These are phyloP conservation scores for Colletotrichum sp. DNA, from an alignment of 2,329 filamentous ascomycete species.

Conservation along the genomic window DNA sequence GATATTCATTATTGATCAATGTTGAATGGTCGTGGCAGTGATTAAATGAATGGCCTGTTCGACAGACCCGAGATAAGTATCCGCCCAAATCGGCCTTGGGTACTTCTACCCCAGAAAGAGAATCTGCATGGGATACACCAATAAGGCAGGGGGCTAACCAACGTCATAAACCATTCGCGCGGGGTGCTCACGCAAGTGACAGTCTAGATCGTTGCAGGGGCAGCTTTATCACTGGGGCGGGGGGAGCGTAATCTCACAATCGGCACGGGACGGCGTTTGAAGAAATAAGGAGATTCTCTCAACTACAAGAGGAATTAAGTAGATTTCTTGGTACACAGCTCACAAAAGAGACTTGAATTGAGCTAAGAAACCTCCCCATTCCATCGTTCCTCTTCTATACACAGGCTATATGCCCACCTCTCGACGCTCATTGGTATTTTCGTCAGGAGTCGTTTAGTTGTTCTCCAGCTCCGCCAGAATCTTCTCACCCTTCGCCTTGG, in stretches of 20 bases:
- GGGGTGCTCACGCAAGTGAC: not conserved
- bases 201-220: not conserved
- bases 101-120: not conserved
- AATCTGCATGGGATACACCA: not conserved
- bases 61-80: not conserved
- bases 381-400: constrained; percentile 64
- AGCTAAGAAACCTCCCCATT: constrained; percentile 55
- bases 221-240: not conserved
- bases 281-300: constrained; percentile 23
- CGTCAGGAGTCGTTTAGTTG: constrained; percentile 21
- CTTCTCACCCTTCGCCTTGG: constrained; percentile 98
- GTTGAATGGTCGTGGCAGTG: not conserved
- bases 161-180: not conserved
- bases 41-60: not conserved
- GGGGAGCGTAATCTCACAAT: not conserved
- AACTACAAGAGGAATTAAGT: constrained; percentile 52
- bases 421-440: constrained; percentile 23
- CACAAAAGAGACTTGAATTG: constrained; percentile 63
- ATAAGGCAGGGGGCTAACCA: not conserved
- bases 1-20: not conserved
- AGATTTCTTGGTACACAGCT: constrained; percentile 67
- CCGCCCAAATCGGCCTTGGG: not conserved
- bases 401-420: constrained; percentile 55
- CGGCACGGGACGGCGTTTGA: not conserved
- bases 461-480: constrained; percentile 93